A percentile compares a stretch with the other conserved stretches of the same genome.
These are phyloP conservation scores for Penicillium turbatum DNA, from an alignment of 495 filamentous ascomycete genomes.

Conservation along the genomic window DNA sequence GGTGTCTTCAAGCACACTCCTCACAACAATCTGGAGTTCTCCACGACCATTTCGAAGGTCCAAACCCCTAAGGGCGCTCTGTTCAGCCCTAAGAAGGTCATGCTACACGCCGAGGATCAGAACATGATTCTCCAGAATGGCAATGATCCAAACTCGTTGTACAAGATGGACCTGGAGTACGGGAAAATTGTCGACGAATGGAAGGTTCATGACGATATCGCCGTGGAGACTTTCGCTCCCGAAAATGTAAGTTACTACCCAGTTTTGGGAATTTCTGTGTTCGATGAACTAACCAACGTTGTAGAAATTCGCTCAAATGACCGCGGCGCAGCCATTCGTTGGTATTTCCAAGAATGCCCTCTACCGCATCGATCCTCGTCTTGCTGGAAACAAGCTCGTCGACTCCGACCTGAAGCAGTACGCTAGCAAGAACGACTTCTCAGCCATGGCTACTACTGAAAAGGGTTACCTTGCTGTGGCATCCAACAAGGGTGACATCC, in stretches of 20 bases:
- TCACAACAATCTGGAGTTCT: conserved; percentile 90
- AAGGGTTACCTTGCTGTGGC: conserved; percentile 96
- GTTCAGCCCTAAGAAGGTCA: conserved; percentile 95
- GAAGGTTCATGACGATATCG: conserved; percentile 98
- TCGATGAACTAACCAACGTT: conserved; percentile 18
- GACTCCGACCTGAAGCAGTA: conserved; percentile 93
- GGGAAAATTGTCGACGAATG: conserved; percentile 99
- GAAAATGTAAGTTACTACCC: conserved; percentile 58
- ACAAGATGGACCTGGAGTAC: conserved; percentile 96
- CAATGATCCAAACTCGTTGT: conserved; percentile 84
- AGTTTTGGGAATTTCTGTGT: not conserved
- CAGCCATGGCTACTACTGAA: conserved; percentile 85
- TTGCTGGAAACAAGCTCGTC: conserved; percentile 87
- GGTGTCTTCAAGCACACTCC: conserved; percentile 96
- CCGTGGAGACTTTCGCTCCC: conserved; percentile 82
- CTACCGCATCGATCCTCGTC: conserved; percentile 89
- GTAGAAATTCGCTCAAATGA: conserved; percentile 97
- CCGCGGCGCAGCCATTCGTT: conserved; percentile 87
- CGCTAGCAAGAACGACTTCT: conserved; percentile 93
- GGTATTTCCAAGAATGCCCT: conserved; percentile 88
- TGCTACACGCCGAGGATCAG: conserved; percentile 90
- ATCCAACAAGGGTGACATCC: conserved; percentile 95
- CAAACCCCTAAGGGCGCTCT: conserved; percentile 80
- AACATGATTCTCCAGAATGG: conserved; percentile 90
- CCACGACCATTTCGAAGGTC: conserved; percentile 96